Conservation (phyloP, 805 yeast genomes). For the Schwanniomyces sp. region DNA sequence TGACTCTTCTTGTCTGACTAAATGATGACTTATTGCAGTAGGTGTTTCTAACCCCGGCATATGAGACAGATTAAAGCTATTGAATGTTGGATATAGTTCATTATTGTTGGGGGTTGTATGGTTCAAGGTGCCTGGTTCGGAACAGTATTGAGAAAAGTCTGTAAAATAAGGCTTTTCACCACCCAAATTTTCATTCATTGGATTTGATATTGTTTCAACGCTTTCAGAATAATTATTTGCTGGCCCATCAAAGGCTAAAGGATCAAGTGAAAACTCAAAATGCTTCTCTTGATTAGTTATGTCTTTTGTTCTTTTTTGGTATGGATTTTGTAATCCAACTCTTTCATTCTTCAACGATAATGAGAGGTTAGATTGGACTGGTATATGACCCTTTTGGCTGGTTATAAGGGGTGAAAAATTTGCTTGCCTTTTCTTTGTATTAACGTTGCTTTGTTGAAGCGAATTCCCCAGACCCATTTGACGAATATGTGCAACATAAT, state of each 20-base stretch:
- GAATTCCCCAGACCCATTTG: slow-evolving; percentile 42
- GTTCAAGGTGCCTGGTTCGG: background rate
- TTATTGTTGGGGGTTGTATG: background rate
- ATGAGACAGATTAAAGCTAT: slow-evolving; percentile 9
- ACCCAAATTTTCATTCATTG: background rate
- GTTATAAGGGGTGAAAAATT: slow-evolving; percentile 14
- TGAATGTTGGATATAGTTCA: background rate
- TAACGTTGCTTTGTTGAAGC: background rate
- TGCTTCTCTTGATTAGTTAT: background rate
- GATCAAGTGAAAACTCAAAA: slow-evolving; percentile 42
- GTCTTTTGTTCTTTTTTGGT: slow-evolving; percentile 3
- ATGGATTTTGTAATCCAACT: background rate
- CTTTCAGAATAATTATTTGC: slow-evolving; percentile 15
- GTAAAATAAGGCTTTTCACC: background rate
- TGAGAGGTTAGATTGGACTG: slow-evolving; percentile 12
- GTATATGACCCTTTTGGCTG: background rate
- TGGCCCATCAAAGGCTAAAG: slow-evolving; percentile 50
- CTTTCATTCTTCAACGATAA: slow-evolving; percentile 6
- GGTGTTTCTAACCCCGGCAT: background rate
- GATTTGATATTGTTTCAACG: background rate
- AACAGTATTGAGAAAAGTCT: background rate
- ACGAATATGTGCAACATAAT: slow-evolving; percentile 64
- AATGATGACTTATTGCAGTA: background rate
- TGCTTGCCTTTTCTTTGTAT: slow-evolving; percentile 17
- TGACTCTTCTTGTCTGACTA: slow-evolving; percentile 26